Evolutionary conservation across 345 rosid species (phyloP).

Genomic region (Citrus inodora): DNA sequence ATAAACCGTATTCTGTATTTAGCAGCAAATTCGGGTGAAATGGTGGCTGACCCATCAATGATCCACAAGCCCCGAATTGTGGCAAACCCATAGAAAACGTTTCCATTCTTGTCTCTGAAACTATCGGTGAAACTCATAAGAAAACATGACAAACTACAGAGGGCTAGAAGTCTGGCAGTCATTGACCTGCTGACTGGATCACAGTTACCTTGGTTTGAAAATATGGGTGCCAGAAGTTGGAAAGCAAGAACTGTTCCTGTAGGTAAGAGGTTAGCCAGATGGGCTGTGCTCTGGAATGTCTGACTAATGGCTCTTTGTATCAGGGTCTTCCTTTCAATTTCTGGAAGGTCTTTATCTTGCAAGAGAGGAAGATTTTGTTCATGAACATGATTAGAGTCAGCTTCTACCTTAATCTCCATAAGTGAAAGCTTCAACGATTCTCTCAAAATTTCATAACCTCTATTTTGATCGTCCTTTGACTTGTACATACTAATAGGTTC

Average conservation of each 20-base stretch:
- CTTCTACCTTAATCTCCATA: slow-evolving; percentile 50
- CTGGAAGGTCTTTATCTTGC: slow-evolving; percentile 28
- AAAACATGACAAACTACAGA: slow-evolving; percentile 76
- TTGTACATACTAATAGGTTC: neutral
- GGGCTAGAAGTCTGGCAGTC: slow-evolving; percentile 47
- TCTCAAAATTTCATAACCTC: neutral
- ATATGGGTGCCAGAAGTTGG: slow-evolving; percentile 75
- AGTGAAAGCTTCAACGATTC: neutral
- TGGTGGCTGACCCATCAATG: slow-evolving; percentile 65
- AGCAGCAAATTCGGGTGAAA: slow-evolving; percentile 51
- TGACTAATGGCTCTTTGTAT: slow-evolving; percentile 76
- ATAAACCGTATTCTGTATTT: slow-evolving; percentile 53
- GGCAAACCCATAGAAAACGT: slow-evolving; percentile 70
- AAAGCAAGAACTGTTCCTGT: slow-evolving; percentile 94
- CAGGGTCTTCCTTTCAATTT: slow-evolving; percentile 39
- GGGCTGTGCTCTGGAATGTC: slow-evolving; percentile 84
- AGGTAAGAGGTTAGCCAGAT: slow-evolving; percentile 84
- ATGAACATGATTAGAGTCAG: neutral
- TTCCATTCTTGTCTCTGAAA: slow-evolving; percentile 66
- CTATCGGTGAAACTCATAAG: slow-evolving; percentile 78
- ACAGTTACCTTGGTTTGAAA: slow-evolving; percentile 74
- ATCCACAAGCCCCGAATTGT: slow-evolving; percentile 72
- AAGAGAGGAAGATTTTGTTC: slow-evolving; percentile 51
- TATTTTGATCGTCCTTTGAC: neutral
- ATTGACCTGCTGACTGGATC: slow-evolving; percentile 53